Percentiles rank a stretch among this genome's conserved stretches.
Evolutionary conservation across 345 rosid species (phyloP).

Genomic region (Arabidopsis arenosa): DNA sequence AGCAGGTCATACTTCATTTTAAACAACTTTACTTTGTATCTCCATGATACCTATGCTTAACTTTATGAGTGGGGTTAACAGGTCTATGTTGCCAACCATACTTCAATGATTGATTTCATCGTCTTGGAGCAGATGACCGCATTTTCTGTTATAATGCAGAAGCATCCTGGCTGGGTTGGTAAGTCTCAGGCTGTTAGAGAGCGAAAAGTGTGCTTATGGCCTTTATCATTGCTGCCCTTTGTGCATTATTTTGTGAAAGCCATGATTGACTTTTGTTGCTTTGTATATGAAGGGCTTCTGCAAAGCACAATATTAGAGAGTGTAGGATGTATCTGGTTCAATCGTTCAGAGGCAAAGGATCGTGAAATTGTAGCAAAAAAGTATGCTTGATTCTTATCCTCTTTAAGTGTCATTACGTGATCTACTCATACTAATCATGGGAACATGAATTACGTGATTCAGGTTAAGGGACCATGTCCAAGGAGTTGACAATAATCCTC

Average conservation of each 20-base stretch:
- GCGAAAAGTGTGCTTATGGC: conserved; percentile 6
- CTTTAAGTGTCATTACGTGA: neutral
- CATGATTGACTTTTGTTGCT: conserved; percentile 38
- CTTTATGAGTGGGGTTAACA: conserved; percentile 48
- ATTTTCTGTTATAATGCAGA: conserved; percentile 98
- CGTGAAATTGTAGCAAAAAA: conserved; percentile 95
- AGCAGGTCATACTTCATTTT: conserved; percentile 63
- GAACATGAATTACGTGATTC: conserved; percentile 44
- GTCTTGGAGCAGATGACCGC: conserved; percentile 97
- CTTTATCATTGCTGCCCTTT: conserved; percentile 9
- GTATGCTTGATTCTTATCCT: conserved; percentile 51
- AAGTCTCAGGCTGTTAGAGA: conserved; percentile 45
- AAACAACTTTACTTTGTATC: neutral
- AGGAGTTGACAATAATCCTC: conserved; percentile 91
- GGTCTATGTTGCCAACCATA: conserved; percentile 98
- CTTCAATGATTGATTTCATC: conserved; percentile 99
- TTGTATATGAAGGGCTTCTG: conserved; percentile 66
- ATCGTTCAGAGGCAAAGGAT: conserved; percentile 94
- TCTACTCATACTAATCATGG: conserved; percentile 33
- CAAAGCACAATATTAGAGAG: conserved; percentile 98
- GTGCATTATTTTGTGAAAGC: conserved; percentile 17
- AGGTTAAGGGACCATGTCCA: conserved; percentile 92
- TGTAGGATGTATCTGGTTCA: conserved; percentile 97
- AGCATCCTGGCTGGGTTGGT: conserved; percentile 99
- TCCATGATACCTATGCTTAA: conserved; percentile 18